Conservation (phyloP, 768 basidiomycete species). For the Ephemerocybe angulata region DNA sequence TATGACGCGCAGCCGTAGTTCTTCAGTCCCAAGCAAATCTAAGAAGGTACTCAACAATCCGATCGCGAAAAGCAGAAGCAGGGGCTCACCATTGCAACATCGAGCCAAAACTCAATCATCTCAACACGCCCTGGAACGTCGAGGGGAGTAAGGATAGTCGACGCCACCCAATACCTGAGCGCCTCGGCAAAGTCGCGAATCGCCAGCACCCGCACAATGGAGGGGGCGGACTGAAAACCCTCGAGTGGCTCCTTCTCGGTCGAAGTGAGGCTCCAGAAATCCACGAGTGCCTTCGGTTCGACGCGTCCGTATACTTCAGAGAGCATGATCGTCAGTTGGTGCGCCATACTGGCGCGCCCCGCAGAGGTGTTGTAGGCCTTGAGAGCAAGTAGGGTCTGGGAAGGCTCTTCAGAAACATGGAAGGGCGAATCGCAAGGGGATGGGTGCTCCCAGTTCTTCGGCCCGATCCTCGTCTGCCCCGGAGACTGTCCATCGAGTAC, state of each 20-base stretch:
- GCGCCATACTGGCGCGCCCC: conserved; percentile 39
- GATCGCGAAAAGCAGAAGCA: neutral
- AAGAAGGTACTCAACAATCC: neutral
- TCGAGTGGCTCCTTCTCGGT: conserved; percentile 20
- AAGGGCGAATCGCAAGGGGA: too few relatives aligned
- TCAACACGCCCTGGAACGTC: conserved; percentile 20
- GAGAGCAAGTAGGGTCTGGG: too few relatives aligned
- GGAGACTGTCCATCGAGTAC: too few relatives aligned
- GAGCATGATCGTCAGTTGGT: conserved; percentile 39
- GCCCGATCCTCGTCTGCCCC: too few relatives aligned
- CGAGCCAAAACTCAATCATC: conserved; percentile 41
- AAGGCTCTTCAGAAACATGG: too few relatives aligned
- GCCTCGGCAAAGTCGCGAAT: conserved; percentile 34
- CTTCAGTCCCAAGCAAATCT: conserved; percentile 44
- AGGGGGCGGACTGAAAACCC: too few relatives aligned
- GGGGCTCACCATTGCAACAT: conserved; percentile 38
- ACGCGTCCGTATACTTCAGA: conserved; percentile 30
- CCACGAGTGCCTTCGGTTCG: conserved; percentile 40
- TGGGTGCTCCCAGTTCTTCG: too few relatives aligned
- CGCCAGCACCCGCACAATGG: conserved; percentile 22
- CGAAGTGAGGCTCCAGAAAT: conserved; percentile 37
- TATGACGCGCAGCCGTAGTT: conserved; percentile 43
- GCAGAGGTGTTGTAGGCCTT: too few relatives aligned
- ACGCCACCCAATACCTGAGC: conserved; percentile 39
- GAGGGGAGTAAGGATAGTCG: conserved; percentile 24